Conservation (phyloP, 768 basidiomycete genomes). For the Leccinum variicolor region DNA sequence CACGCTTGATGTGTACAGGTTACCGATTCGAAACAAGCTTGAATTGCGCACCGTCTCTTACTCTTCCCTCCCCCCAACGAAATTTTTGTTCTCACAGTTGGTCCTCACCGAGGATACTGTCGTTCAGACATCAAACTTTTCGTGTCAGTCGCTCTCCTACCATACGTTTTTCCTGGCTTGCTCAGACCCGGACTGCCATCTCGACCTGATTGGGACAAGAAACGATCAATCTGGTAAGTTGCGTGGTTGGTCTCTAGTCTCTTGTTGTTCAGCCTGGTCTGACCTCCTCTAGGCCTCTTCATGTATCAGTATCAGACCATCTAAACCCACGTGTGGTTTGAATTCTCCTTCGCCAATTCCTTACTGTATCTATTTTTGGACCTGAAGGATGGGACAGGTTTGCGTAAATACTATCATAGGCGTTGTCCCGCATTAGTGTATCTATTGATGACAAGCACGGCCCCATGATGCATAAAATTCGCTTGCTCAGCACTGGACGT, state of each 20-base stretch:
- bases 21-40: background rate
- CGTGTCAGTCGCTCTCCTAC: background rate
- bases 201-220: background rate
- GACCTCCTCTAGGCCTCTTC: background rate
- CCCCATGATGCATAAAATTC: too few species aligned
- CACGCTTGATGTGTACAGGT: background rate
- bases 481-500: too few species aligned
- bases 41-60: background rate
- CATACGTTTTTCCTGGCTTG: background rate
- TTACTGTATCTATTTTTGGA: too few species aligned
- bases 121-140: background rate
- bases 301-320: slow-evolving; percentile 3
- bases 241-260: too few species aligned
- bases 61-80: background rate
- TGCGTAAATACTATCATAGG: too few species aligned
- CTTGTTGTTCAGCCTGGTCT: background rate
- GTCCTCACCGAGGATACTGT: background rate
- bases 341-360: too few species aligned
- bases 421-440: too few species aligned
- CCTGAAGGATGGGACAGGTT: too few species aligned
- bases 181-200: background rate
- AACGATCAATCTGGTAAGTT: background rate
- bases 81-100: background rate
- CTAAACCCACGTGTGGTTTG: background rate
- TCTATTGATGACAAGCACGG: too few species aligned